Base-by-base conservation (phyloP, 2,329 filamentous ascomycete species). In the Beauveria bassiana region DNA sequence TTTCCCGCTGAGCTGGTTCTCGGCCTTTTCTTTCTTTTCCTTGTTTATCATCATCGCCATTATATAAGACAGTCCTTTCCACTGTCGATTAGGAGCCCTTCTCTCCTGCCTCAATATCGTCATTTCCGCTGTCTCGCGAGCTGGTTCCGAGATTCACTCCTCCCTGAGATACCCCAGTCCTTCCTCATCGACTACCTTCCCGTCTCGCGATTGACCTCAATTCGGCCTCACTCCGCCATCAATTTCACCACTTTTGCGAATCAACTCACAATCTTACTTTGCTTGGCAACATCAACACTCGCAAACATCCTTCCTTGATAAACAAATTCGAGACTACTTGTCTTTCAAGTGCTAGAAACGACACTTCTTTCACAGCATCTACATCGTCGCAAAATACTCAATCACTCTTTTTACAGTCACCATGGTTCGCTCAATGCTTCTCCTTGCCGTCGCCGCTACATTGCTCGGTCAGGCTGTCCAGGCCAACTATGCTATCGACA, bases 401-500 rank as follows among this genome's bases (percentile, higher is more conserved):
- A 22, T 5, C 22, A 28, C 52, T 26, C 22, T 26, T n/a, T 4
- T 4, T 16, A 57, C 42, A 9, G n/a, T 8, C 40, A 43, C 20
- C 45, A 70, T 68, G 69, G 68, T 65, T 52, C 65, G 68, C 54
- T 63, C 65, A 63, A 68, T 67, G 26, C 52, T 66, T 34, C 62
- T 71, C 49, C 61, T 65, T 55, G 62, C 72, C n/a, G 66, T 65
- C 49, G 67, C 72, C 55, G 69, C 70, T 34, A 66, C 71, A 28
- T 63, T 77, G 60, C 59, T 72, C 53, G 65, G 67, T 45, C 66
- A 65, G 20, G 65, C 63, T 49, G 66, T 66, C 55, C 64, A 65
- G 12, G 70, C 73, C 8, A 64, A 66, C 59, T 85, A 85, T 70
- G 70, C 68, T 12, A 73, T 84, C 56, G 71, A 76, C 60, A 78